Percentiles rank a stretch among this genome's conserved stretches.
phyloP scores from a whole-genome alignment of 495 filamentous ascomycete species.

The Aspergillus biplanus region DNA sequence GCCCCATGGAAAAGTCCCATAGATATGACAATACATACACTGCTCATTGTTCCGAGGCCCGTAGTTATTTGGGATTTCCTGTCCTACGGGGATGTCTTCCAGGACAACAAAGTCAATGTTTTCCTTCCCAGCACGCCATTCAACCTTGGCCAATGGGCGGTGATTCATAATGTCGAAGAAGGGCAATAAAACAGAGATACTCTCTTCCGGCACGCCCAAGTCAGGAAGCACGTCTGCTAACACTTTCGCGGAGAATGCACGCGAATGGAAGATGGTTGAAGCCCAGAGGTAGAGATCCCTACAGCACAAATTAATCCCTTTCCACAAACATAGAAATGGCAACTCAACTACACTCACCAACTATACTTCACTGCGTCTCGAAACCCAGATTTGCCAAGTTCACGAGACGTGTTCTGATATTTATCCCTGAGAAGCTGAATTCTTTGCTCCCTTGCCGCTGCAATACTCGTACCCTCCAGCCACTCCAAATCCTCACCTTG shows the following conservation, averaged over 20 bases:
- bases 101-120: constrained; percentile 53
- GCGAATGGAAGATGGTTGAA: constrained; percentile 63
- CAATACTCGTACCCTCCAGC: constrained; percentile 64
- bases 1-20: neutral
- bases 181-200: constrained; percentile 60
- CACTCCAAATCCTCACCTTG: constrained; percentile 58
- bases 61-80: constrained; percentile 71
- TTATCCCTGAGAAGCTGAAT: constrained; percentile 51
- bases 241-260: constrained; percentile 54
- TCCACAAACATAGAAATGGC: neutral
- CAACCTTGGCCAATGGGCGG: constrained; percentile 57
- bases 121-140: constrained; percentile 58
- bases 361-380: constrained; percentile 40
- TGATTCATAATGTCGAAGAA: constrained; percentile 67
- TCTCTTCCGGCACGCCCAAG: constrained; percentile 37
- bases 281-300: constrained; percentile 71
- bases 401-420: constrained; percentile 45
- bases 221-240: constrained; percentile 42
- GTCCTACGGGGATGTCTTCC: constrained; percentile 48
- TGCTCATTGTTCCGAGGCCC: constrained; percentile 70
- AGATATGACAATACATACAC: constrained; percentile 39
- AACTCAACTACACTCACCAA: constrained; percentile 40
- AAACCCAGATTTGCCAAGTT: constrained; percentile 42
- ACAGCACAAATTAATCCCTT: neutral
- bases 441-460: constrained; percentile 47